Evolutionary conservation across 169 alveolate genomes (phyloP), one percentile per base, ranked within the genome.

Genomic region (Plasmodium gaboni): DNA sequence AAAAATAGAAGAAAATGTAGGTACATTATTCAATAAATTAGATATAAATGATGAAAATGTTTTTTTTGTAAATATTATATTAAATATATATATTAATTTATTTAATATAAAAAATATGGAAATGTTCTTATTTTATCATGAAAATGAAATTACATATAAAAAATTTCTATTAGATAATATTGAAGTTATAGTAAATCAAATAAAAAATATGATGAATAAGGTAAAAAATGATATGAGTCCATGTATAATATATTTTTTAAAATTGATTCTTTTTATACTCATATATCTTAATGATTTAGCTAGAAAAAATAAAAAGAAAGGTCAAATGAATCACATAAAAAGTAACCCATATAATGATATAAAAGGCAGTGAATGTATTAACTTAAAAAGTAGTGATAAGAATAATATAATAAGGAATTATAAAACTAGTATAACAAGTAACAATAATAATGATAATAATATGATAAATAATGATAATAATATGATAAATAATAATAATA

Each of bases 1-100:
- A 38, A 73, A 12, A 17, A 10, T 26, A 1, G 64, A 26, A 17
- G 61, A 61, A 46, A 48, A 55, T 15, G 64, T 32, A 2, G 51
- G 19, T 22, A 5, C 44, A 26, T 19, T 24, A 17, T 73, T 15
- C 22, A 55, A 7, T 17, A 50, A 61, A 50, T 15, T n/a, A 57
- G 80, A 65, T 42, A 57, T 65, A n/a, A 59, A 78, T 2, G 44
- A 65, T 42, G 89, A 78, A 51, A 78, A 78, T 26, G 12, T 78
- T 10, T 59, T 78, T 74, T 78, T 78, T 59, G 89, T 78, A 28
- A 78, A 78, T 65, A 55, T 78, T 22, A 50, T 78, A 26, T 69
- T 78, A 59, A 78, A 78, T 51, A 73, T 78, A 32, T 78, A 78
- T 69, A 69, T 78, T 15, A 64, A 57, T 28, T 42, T 78, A 59